phyloP scores from a whole-genome alignment of 768 basidiomycete species.

The Myochromella boudieri region DNA sequence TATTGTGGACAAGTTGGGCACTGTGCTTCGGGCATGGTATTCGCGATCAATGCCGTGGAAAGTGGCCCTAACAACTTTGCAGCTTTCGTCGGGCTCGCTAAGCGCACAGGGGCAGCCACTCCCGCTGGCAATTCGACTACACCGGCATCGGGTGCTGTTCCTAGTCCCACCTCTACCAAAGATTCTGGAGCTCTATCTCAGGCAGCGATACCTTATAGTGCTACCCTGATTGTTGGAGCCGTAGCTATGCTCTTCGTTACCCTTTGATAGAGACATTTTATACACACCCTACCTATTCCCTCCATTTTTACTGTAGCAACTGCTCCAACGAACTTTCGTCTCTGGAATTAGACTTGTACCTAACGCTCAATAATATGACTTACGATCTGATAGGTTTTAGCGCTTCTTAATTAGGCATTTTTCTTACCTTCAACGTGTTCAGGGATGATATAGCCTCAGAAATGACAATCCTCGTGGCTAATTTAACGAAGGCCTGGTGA shows the following conservation, averaged over 20 bases:
- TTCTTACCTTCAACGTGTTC: too few relatives aligned
- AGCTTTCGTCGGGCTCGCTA: constrained; percentile 37
- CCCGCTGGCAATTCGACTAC: constrained; percentile 1
- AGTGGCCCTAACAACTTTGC: constrained; percentile 49
- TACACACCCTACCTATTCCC: too few relatives aligned
- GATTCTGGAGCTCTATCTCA: constrained; percentile 2
- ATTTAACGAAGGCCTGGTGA: too few relatives aligned
- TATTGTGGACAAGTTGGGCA: constrained; percentile 56
- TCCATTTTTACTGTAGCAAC: too few relatives aligned
- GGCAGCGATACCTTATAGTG: background rate
- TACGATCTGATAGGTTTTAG: too few relatives aligned
- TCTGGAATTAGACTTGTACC: too few relatives aligned
- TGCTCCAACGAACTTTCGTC: too few relatives aligned
- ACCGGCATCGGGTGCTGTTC: background rate
- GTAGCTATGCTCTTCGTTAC: background rate
- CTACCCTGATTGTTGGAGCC: background rate
- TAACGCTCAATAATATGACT: too few relatives aligned
- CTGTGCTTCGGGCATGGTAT: constrained; percentile 64
- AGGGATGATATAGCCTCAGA: too few relatives aligned
- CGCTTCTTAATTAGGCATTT: too few relatives aligned
- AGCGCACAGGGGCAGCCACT: constrained; percentile 1
- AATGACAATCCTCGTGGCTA: too few relatives aligned
- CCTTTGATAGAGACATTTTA: background rate
- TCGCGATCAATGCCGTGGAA: constrained; percentile 56
- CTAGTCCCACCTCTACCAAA: background rate